phyloP scores from a whole-genome alignment of 495 filamentous ascomycete species.

The Hypomontagnella monticulosa region DNA sequence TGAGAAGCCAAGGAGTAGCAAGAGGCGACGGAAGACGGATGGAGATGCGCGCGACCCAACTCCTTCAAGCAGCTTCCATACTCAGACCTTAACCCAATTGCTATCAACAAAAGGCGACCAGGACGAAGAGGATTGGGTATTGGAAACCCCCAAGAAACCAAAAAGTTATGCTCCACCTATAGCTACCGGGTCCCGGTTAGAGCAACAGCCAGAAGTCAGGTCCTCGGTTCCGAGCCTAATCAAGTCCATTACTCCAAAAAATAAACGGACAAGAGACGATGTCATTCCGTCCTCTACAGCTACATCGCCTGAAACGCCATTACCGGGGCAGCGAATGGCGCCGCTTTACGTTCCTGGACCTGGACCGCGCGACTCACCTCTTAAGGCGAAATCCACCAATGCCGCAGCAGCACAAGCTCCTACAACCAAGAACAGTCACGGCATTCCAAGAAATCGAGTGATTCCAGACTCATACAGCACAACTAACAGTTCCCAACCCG shows the following conservation, averaged over 20 bases:
- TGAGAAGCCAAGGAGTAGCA: conserved; percentile 31
- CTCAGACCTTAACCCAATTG: conserved; percentile 58
- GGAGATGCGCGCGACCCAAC: conserved; percentile 48
- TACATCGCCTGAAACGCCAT: conserved; percentile 51
- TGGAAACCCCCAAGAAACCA: conserved; percentile 39
- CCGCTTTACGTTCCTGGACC: too few species aligned
- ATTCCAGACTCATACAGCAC: conserved; percentile 55
- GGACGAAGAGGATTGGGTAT: conserved; percentile 37
- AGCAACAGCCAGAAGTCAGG: conserved; percentile 4
- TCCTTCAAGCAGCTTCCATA: conserved; percentile 51
- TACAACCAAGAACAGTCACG: conserved; percentile 40
- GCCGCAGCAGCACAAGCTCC: conserved; percentile 38
- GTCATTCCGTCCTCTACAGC: conserved; percentile 56
- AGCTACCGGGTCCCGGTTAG: conserved; percentile 2
- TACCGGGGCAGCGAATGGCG: too few species aligned
- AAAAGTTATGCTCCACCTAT: conserved; percentile 8
- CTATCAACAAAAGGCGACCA: conserved; percentile 40
- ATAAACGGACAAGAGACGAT: conserved; percentile 46
- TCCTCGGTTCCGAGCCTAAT: conserved; percentile 34
- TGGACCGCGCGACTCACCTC: conserved; percentile 45
- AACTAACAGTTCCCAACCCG: conserved; percentile 38
- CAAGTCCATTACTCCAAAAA: conserved; percentile 48
- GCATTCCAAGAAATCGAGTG: conserved; percentile 44
- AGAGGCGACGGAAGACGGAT: conserved; percentile 57
- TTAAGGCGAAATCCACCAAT: conserved; percentile 52